phyloP scores from a whole-genome alignment of 805 yeast species.

The Torulaspora indica region DNA sequence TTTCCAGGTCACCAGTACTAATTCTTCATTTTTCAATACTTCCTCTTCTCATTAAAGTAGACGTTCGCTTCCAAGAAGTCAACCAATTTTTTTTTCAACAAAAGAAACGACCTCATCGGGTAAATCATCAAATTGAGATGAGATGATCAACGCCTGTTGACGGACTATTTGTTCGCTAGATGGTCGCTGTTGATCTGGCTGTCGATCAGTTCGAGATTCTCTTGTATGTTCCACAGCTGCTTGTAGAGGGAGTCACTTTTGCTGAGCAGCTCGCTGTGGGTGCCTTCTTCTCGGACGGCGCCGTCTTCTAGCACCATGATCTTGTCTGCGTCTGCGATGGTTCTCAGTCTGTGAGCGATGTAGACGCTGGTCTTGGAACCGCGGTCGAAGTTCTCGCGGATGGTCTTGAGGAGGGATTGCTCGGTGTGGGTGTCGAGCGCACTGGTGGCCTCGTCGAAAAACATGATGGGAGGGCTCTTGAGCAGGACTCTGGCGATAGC shows the following conservation, averaged over 20 bases:
- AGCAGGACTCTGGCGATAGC: constrained; percentile 89
- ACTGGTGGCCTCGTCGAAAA: constrained; percentile 95
- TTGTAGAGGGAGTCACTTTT: constrained; percentile 60
- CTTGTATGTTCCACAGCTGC: constrained; percentile 90
- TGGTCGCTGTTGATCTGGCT: constrained; percentile 34
- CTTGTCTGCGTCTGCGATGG: constrained; percentile 90
- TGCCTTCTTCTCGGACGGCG: constrained; percentile 79
- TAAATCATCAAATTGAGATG: neutral
- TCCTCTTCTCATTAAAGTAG: neutral
- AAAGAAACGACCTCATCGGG: constrained; percentile 5
- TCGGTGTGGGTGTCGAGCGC: constrained; percentile 97
- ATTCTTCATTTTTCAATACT: neutral
- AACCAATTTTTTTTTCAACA: constrained; percentile 3
- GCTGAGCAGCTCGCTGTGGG: constrained; percentile 58
- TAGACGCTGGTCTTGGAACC: constrained; percentile 69
- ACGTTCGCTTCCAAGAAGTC: constrained; percentile 4
- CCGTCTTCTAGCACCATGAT: constrained; percentile 84
- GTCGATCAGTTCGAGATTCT: constrained; percentile 54
- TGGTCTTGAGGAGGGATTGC: constrained; percentile 71
- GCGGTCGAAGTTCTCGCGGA: constrained; percentile 58
- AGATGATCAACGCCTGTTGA: neutral
- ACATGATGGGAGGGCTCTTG: constrained; percentile 82
- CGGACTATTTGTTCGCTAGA: constrained; percentile 1
- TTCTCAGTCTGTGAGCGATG: constrained; percentile 90
- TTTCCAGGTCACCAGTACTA: neutral